phyloP scores from a whole-genome alignment of 225 moss, liverwort and hornwort species.

The Bryum argenteum region DNA sequence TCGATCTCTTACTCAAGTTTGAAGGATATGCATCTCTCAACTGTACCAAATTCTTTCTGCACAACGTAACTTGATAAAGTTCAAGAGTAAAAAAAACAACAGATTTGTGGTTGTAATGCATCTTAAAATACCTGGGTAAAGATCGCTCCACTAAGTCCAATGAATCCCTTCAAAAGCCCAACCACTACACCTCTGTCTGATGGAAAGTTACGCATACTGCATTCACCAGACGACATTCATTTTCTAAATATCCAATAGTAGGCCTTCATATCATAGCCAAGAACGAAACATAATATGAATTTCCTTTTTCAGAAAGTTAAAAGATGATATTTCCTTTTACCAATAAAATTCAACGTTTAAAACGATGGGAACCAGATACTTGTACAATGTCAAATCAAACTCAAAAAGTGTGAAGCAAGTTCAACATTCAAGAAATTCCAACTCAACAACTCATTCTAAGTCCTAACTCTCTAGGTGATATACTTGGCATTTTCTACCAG shows the following conservation, averaged over 20 bases:
- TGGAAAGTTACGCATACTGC: conserved; percentile 97
- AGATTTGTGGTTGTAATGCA: neutral
- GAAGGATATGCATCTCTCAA: conserved; percentile 3
- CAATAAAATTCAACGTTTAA: too few species aligned
- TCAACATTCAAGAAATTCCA: too few species aligned
- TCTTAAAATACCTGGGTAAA: conserved; percentile 76
- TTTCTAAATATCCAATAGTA: conserved; percentile 20
- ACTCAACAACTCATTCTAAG: too few species aligned
- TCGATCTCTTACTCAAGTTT: neutral
- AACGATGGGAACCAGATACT: too few species aligned
- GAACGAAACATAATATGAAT: conserved; percentile 12
- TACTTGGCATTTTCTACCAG: too few species aligned
- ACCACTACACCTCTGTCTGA: conserved; percentile 92
- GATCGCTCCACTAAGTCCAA: conserved; percentile 95
- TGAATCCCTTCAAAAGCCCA: conserved; percentile 95
- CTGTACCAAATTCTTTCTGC: neutral
- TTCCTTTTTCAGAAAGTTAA: conserved; percentile 15
- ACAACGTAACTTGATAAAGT: conserved; percentile 9
- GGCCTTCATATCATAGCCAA: neutral
- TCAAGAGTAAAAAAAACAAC: conserved; percentile 8
- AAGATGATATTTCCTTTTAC: too few species aligned
- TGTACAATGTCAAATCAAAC: too few species aligned
- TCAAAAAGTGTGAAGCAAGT: too few species aligned
- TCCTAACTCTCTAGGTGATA: too few species aligned
- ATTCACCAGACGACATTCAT: conserved; percentile 27